These are phyloP conservation scores for Colletotrichum somersetense DNA, from an alignment of 2,329 filamentous ascomycete species.

Conservation along the genomic window DNA sequence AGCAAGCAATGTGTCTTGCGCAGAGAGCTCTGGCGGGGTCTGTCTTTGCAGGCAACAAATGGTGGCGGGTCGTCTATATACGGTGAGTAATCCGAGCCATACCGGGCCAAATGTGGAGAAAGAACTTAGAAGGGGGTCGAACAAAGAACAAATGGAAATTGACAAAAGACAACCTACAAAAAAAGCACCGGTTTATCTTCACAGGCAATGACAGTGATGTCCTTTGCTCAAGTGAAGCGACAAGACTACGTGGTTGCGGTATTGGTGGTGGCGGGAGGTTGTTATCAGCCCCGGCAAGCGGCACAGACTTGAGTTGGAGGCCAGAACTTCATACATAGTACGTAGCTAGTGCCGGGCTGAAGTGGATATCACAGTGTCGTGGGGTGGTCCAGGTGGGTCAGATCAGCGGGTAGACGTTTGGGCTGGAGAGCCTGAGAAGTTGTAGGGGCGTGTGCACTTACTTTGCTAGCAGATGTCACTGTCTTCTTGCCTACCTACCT, in stretches of 20 bases:
- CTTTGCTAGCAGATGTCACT: constrained; percentile 15
- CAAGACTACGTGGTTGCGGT: constrained; percentile 1
- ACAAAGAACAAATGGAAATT: neutral
- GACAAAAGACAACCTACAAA: constrained; percentile 4
- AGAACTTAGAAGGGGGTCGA: neutral
- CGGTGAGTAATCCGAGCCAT: constrained; percentile 34
- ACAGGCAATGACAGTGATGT: constrained; percentile 1
- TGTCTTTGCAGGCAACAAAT: constrained; percentile 19
- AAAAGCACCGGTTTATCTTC: neutral
- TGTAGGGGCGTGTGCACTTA: constrained; percentile 15
- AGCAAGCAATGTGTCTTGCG: constrained; percentile 4
- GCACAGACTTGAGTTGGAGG: constrained; percentile 26
- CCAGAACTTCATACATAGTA: constrained; percentile 1
- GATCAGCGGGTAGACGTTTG: constrained; percentile 29
- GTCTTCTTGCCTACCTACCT: neutral
- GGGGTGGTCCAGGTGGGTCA: constrained; percentile 25
- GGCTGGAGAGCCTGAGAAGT: constrained; percentile 11
- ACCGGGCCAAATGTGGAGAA: neutral
- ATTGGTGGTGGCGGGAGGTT: constrained; percentile 14
- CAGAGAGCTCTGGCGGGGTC: constrained; percentile 39
- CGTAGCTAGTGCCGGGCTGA: neutral
- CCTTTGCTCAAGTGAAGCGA: constrained; percentile 4
- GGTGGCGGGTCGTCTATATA: constrained; percentile 31
- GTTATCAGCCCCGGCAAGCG: constrained; percentile 3
- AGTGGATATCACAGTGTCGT: constrained; percentile 14